These are phyloP conservation scores for Candida chilensis DNA, from an alignment of 805 yeast genomes.

Conservation along the genomic window DNA sequence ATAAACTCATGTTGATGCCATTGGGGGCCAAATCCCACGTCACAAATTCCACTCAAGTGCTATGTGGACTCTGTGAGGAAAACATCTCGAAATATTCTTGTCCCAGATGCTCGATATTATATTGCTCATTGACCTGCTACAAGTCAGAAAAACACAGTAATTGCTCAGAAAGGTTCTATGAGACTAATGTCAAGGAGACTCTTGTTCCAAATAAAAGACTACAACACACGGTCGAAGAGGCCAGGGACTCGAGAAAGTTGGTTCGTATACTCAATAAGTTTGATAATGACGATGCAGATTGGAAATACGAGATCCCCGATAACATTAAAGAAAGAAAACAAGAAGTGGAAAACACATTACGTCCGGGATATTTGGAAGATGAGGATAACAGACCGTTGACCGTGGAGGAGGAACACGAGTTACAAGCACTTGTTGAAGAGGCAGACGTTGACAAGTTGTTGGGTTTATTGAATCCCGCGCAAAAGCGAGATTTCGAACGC, in stretches of 20 bases:
- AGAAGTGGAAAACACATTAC: neutral
- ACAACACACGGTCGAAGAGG: neutral
- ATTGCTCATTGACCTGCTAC: slow-evolving; percentile 5
- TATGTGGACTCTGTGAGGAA: neutral
- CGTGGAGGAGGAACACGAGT: slow-evolving; percentile 2
- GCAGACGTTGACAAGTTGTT: slow-evolving; percentile 3
- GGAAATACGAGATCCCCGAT: slow-evolving; percentile 4
- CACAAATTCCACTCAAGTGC: no score
- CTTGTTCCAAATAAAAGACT: neutral
- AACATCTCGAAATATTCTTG: slow-evolving; percentile 3
- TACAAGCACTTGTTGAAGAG: slow-evolving; percentile 2
- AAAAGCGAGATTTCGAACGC: slow-evolving; percentile 2
- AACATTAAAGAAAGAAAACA: neutral
- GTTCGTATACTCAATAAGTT: slow-evolving; percentile 2
- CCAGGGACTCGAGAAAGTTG: slow-evolving; percentile 2
- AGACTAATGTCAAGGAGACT: slow-evolving; percentile 2
- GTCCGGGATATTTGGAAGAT: slow-evolving; percentile 1
- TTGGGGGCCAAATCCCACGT: no score
- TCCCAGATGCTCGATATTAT: slow-evolving; percentile 3
- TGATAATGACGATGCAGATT: slow-evolving; percentile 1
- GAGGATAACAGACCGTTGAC: slow-evolving; percentile 2
- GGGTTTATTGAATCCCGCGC: slow-evolving; percentile 2
- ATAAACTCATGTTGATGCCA: no score
- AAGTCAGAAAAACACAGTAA: slow-evolving; percentile 3
- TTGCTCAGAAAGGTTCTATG: slow-evolving; percentile 4